Base-by-base conservation (phyloP, 768 basidiomycete species). In the Suillus lakei region DNA sequence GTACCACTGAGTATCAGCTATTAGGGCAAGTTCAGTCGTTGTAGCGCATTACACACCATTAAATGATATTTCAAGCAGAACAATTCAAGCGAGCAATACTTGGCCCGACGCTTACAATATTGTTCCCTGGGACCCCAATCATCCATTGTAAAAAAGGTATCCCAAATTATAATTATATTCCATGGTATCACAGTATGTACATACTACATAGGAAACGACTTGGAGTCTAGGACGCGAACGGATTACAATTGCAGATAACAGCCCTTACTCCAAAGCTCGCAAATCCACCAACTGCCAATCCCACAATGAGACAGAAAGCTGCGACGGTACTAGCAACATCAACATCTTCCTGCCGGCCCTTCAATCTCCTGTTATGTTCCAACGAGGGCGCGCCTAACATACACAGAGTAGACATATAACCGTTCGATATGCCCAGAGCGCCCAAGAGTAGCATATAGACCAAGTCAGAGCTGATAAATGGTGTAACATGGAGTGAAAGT, bases 331-430 rank as follows among this genome's bases (percentile, higher is more conserved):
- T 95, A 5, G 93, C 93, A 13, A 91, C 83, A 71, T 96, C 95
- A 28, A 95, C 91, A 71, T 96, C 92, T 65, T 92, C 90, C 58
- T 82, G 81, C 51, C 85, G 80, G 8, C 90, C 89, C 68, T 86
- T 83, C 59, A 96, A 76, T 50, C 84, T 81, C 18, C 88, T 88
- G 72, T 96, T 96, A 71, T 95, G 90, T 66, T 90, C 86, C 3
- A 93, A 77, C 3, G 93, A 95, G 3, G 95, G 87, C 12, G 90
- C 92, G 36, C 91, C 82, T 81, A 97, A 95, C 86, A 95, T 88
- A 73, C 88, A 89, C 63, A 91, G 68, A 67, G 90, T 91, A 15
- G 88, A 87, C 34, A 95, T 78, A 73, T 91, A 94, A 46, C 95
- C 96, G 68, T 93, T 95, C 10, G 91, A 86, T 54, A 86, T 73